phyloP scores from a whole-genome alignment of 805 yeast genomes.

The Lachancea dasiensis region DNA sequence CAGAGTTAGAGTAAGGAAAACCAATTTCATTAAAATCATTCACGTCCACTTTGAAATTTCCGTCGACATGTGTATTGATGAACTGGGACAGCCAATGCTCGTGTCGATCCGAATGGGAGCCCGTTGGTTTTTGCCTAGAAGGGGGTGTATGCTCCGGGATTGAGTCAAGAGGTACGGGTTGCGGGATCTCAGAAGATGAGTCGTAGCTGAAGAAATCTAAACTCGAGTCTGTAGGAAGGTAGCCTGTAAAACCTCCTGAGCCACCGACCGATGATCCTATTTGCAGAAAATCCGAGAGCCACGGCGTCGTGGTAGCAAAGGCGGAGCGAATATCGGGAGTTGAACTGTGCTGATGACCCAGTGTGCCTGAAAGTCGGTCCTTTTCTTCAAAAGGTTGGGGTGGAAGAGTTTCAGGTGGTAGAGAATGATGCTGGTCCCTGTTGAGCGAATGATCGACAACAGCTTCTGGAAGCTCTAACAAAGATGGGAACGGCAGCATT shows the following conservation, averaged over 20 bases:
- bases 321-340: slow-evolving; percentile 12
- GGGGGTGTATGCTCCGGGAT: background rate
- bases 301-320: slow-evolving; percentile 32
- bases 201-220: slow-evolving; percentile 31
- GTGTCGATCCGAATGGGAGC: background rate
- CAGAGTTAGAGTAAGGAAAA: slow-evolving; percentile 30
- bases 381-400: background rate
- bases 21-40: slow-evolving; percentile 53
- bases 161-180: background rate
- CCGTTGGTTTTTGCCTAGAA: background rate
- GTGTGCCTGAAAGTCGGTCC: background rate
- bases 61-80: slow-evolving; percentile 59
- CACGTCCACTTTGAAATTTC: slow-evolving; percentile 43
- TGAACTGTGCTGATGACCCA: background rate
- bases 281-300: slow-evolving; percentile 36
- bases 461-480: slow-evolving; percentile 15
- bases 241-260: slow-evolving; percentile 31
- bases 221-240: slow-evolving; percentile 23
- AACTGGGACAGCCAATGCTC: slow-evolving; percentile 62
- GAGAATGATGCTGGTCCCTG: background rate
- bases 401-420: background rate
- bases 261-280: slow-evolving; percentile 38
- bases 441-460: background rate
- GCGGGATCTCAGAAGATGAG: slow-evolving; percentile 3
- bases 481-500: slow-evolving; percentile 21